These are phyloP conservation scores for Tricholoma hemisulphureum DNA, from an alignment of 768 basidiomycete species.

Conservation along the genomic window DNA sequence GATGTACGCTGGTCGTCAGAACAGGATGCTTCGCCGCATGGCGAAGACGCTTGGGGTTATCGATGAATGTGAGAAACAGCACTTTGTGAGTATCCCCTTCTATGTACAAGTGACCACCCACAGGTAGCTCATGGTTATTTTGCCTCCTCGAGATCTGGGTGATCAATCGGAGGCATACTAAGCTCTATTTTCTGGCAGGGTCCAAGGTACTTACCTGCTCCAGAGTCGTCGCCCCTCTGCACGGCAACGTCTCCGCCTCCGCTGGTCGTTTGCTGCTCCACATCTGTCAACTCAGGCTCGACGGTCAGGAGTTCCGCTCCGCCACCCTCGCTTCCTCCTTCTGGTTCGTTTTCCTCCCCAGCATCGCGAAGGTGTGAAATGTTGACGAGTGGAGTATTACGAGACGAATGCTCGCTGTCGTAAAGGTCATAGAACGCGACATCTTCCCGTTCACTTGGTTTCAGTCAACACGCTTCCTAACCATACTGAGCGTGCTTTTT, in stretches of 20 bases:
- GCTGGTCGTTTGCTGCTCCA: background rate
- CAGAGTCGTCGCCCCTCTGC: background rate
- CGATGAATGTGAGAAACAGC: background rate
- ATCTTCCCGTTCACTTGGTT: conserved; percentile 1
- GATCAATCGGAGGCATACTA: background rate
- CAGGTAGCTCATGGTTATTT: background rate
- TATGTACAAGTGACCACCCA: background rate
- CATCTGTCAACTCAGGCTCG: background rate
- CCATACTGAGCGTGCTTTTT: background rate
- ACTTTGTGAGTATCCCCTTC: background rate
- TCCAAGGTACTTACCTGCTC: background rate
- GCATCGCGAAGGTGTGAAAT: background rate
- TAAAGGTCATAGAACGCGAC: conserved; percentile 3
- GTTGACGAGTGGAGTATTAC: background rate
- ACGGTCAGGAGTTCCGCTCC: background rate
- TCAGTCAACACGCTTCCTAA: background rate
- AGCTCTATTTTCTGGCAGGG: background rate
- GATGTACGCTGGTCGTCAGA: background rate
- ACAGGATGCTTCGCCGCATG: background rate
- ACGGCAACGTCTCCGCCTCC: background rate
- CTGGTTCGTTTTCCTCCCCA: background rate
- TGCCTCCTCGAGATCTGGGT: background rate
- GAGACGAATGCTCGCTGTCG: background rate
- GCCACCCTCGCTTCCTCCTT: background rate
- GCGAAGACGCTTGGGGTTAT: background rate